phyloP scores from a whole-genome alignment of 768 basidiomycete species.

The Suillus weaverae region DNA sequence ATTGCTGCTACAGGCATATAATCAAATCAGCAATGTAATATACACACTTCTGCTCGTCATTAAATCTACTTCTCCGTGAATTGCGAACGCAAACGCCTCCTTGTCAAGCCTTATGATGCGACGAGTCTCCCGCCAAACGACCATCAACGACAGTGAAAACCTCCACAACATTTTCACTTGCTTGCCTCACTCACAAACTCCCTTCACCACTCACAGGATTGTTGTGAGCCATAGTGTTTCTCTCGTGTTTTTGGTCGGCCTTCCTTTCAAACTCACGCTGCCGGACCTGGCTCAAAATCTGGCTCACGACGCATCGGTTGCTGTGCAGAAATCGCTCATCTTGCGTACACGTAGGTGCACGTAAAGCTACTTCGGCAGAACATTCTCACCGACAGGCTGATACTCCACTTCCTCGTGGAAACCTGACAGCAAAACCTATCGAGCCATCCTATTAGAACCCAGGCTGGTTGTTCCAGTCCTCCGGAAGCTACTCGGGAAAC shows the following conservation, averaged over 20 bases:
- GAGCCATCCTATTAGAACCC: constrained; percentile 78
- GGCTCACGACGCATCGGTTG: constrained; percentile 62
- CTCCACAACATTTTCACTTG: constrained; percentile 67
- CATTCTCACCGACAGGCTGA: background rate
- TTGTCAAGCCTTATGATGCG: constrained; percentile 71
- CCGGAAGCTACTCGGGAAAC: background rate
- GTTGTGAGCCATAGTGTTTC: too few relatives aligned
- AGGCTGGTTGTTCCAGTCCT: constrained; percentile 53
- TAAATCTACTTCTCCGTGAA: background rate
- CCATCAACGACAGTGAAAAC: constrained; percentile 21
- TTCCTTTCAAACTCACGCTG: constrained; percentile 33
- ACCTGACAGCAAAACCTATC: constrained; percentile 63
- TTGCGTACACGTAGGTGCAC: constrained; percentile 51
- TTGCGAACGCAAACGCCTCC: constrained; percentile 53
- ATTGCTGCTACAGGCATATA: background rate
- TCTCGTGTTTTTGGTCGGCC: too few relatives aligned
- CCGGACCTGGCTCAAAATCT: constrained; percentile 68
- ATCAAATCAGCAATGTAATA: background rate
- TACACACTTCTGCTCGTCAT: background rate
- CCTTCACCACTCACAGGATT: constrained; percentile 34
- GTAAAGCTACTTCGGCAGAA: constrained; percentile 44
- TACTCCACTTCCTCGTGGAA: background rate
- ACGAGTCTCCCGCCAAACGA: constrained; percentile 72
- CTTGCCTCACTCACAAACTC: constrained; percentile 75
- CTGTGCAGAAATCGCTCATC: constrained; percentile 62